These are phyloP conservation scores for Penicillium brasilianum DNA, from an alignment of 2,329 filamentous ascomycete genomes.

Conservation along the genomic window DNA sequence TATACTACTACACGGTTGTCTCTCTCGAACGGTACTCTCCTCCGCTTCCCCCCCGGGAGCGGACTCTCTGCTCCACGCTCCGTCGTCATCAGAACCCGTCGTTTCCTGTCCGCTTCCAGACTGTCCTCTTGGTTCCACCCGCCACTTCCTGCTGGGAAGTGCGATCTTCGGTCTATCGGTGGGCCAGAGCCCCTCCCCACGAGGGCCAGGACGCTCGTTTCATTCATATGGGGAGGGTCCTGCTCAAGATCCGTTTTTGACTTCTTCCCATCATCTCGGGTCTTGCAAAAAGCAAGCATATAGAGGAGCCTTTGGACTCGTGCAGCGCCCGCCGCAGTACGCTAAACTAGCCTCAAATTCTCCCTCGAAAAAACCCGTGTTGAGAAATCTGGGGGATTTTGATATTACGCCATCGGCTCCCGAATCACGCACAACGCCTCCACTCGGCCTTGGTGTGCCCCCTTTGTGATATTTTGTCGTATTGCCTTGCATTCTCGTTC, in stretches of 20 bases:
- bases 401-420: slow-evolving; percentile 34
- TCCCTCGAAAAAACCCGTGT: neutral
- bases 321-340: neutral
- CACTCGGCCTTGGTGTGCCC: slow-evolving; percentile 9
- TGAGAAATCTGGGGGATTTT: slow-evolving; percentile 25
- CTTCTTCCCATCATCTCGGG: slow-evolving; percentile 1
- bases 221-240: slow-evolving; percentile 2
- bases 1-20: too few species aligned
- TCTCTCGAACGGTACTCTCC: too few species aligned
- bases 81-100: slow-evolving; percentile 30
- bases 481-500: slow-evolving; percentile 16
- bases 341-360: neutral
- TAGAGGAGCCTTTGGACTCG: neutral
- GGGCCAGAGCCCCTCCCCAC: slow-evolving; percentile 21
- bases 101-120: slow-evolving; percentile 33
- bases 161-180: slow-evolving; percentile 37
- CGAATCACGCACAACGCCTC: slow-evolving; percentile 29
- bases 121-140: slow-evolving; percentile 27
- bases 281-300: slow-evolving; percentile 1
- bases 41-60: too few species aligned
- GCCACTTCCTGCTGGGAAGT: slow-evolving; percentile 12
- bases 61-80: slow-evolving; percentile 26
- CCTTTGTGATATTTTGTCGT: neutral
- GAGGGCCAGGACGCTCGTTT: slow-evolving; percentile 5
- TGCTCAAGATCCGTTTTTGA: neutral